Percentiles rank a stretch among this genome's conserved stretches.
phyloP scores from a whole-genome alignment of 768 basidiomycete genomes.

The Lactarius tabidus region DNA sequence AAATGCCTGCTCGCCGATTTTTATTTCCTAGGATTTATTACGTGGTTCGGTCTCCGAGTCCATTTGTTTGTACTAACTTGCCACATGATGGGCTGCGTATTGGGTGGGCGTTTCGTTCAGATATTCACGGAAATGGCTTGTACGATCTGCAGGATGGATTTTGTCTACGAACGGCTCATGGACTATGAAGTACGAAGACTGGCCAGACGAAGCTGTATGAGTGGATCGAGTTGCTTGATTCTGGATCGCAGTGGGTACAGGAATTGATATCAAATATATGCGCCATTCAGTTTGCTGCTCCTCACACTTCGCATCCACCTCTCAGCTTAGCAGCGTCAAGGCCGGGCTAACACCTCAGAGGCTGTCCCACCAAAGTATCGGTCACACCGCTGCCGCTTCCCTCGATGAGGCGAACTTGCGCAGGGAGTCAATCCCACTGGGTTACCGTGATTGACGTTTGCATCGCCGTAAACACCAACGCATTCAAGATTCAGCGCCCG shows the following conservation, averaged over 20 bases:
- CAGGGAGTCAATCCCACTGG: neutral
- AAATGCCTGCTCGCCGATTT: neutral
- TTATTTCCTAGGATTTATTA: constrained; percentile 22
- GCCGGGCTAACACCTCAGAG: neutral
- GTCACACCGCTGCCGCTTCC: neutral
- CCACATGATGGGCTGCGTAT: neutral
- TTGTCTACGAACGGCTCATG: neutral
- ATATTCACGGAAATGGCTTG: neutral
- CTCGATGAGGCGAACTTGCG: neutral
- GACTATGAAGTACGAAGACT: neutral
- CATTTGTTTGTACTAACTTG: constrained; percentile 13
- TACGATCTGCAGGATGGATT: neutral
- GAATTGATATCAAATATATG: neutral
- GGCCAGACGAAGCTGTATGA: neutral
- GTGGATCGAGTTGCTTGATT: neutral
- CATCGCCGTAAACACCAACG: neutral
- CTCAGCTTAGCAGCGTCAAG: neutral
- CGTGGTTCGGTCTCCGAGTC: neutral
- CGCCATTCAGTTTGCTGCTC: neutral
- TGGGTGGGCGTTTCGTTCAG: neutral
- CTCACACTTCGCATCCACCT: neutral
- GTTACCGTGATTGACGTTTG: neutral
- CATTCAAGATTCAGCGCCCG: no score
- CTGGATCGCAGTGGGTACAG: neutral
- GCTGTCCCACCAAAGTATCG: neutral